Percentiles rank a stretch among this genome's conserved stretches.
Evolutionary conservation across 139 green algal species (phyloP).

Genomic region (Auxenochlorella protothecoides): DNA sequence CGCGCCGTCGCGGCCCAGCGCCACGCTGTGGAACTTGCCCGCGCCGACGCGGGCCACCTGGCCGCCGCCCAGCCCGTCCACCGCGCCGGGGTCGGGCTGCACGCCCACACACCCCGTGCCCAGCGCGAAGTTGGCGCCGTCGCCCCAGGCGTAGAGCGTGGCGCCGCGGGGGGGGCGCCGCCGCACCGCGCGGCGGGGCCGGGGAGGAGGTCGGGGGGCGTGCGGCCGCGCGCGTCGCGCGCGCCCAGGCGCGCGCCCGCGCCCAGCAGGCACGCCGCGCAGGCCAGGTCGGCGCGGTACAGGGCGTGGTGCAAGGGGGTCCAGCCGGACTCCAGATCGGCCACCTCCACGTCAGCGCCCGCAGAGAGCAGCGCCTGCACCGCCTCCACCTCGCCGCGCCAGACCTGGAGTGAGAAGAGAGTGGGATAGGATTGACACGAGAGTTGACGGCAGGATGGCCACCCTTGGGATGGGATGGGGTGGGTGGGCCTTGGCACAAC

Average conservation of each 20-base stretch:
- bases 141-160: slow-evolving; percentile 6
- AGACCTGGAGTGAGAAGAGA: slow-evolving; percentile 33
- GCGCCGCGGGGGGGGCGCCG: neutral
- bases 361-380: slow-evolving; percentile 39
- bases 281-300: slow-evolving; percentile 70
- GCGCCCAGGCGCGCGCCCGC: slow-evolving; percentile 32
- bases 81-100: slow-evolving; percentile 31
- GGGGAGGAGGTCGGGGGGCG: slow-evolving; percentile 67
- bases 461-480: neutral
- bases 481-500: too few species aligned
- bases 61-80: slow-evolving; percentile 45
- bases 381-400: slow-evolving; percentile 41
- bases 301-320: slow-evolving; percentile 74
- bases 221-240: slow-evolving; percentile 26
- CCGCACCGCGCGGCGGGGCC: neutral
- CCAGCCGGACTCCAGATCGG: slow-evolving; percentile 67
- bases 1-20: slow-evolving; percentile 51
- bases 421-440: neutral
- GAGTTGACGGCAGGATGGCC: neutral
- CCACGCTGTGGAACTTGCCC: slow-evolving; percentile 81
- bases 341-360: slow-evolving; percentile 27
- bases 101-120: slow-evolving; percentile 56
- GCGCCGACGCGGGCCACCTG: slow-evolving; percentile 42
- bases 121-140: slow-evolving; percentile 85
- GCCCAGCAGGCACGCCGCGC: slow-evolving; percentile 53